phyloP scores from a whole-genome alignment of 192 early-diverging fungal genomes.

The Backusella liffmaniae region DNA sequence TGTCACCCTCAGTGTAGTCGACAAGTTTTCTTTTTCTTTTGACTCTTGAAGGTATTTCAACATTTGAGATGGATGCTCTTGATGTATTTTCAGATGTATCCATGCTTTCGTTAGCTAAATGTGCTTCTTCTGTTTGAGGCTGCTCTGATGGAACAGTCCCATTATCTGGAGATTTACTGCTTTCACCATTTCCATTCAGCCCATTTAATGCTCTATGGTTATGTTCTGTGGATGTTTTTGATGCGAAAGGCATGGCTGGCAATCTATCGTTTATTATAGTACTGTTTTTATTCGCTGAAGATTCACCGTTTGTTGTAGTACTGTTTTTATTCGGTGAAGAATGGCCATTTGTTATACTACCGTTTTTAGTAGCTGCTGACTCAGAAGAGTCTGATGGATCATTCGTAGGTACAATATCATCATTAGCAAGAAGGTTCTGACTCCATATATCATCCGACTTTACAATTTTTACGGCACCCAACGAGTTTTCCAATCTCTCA shows the following conservation, averaged over 20 bases:
- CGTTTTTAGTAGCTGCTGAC: background rate
- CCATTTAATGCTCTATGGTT: background rate
- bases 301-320: background rate
- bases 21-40: background rate
- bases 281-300: background rate
- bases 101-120: background rate
- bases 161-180: background rate
- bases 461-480: background rate
- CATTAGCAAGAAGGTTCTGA: background rate
- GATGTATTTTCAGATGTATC: background rate
- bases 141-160: background rate
- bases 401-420: background rate
- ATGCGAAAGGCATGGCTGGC: background rate
- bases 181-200: background rate
- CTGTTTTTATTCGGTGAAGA: background rate
- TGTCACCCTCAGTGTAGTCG: background rate
- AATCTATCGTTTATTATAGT: background rate
- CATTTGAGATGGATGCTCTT: background rate
- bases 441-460: background rate
- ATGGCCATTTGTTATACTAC: background rate
- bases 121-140: background rate
- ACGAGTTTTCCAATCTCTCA: background rate
- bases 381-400: background rate
- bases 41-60: background rate
- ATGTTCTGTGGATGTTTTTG: background rate